Percentiles rank a stretch among this genome's conserved stretches.
Evolutionary conservation across 441 rosid genomes (phyloP).

Genomic region (Syzygium malaccense): DNA sequence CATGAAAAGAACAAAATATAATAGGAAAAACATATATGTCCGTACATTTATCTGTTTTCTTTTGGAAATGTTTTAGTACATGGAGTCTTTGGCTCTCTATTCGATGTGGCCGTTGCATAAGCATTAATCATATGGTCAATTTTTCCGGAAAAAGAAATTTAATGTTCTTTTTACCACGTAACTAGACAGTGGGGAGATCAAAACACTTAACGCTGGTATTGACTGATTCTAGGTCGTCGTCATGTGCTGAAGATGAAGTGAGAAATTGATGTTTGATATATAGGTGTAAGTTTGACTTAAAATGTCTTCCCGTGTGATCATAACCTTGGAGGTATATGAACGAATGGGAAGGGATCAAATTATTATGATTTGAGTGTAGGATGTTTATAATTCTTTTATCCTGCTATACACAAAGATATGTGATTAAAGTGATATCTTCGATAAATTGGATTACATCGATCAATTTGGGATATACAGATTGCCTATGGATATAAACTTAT

Average conservation of each 20-base stretch:
- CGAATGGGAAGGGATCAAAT: neutral
- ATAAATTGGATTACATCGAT: neutral
- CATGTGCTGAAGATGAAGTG: neutral
- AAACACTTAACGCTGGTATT: neutral
- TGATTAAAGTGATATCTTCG: neutral
- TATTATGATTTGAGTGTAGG: neutral
- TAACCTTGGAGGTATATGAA: neutral
- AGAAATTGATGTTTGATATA: neutral
- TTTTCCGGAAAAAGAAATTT: neutral
- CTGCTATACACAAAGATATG: neutral
- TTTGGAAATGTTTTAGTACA: neutral
- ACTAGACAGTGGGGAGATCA: neutral
- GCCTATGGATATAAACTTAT: neutral
- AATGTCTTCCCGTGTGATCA: neutral
- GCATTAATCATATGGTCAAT: neutral
- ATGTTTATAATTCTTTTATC: neutral
- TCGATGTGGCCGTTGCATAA: fast-evolving
- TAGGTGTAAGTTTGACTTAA: neutral
- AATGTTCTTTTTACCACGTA: neutral
- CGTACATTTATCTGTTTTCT: neutral
- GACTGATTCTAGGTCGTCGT: neutral
- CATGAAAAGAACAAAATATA: neutral
- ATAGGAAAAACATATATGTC: no score
- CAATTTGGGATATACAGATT: neutral
- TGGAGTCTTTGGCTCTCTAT: neutral